Evolutionary conservation across 345 rosid genomes (phyloP), one percentile per base, ranked within the genome.

Genomic region (Gossypium ekmanianum): DNA sequence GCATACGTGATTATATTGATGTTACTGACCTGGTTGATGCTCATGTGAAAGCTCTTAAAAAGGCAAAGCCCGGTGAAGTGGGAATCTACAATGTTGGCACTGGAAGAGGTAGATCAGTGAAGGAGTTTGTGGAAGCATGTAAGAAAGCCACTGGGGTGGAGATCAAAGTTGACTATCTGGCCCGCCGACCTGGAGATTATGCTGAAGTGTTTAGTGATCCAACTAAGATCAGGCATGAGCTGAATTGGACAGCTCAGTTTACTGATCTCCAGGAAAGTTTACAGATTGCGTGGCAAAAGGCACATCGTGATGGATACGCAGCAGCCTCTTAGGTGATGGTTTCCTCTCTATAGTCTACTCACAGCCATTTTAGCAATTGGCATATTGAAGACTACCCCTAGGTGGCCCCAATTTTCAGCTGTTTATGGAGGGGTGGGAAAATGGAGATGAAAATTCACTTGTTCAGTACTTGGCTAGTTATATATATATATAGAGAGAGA

Each of bases 51-150:
- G 99, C 99, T 61, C 89, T 93, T 6, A 88, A 90, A 79, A 95
- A 87, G 82, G 94, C 98, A 71, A 76, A 70, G 71, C 90, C 93
- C 20, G 61, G 77, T 27, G 89, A 88, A 80, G 97, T 93, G 0
- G 98, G 98, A 71, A 95, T 95, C 75, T 95, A 91, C 84, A 95
- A 95, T 83, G 99, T 95, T 12, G 99, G 99, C 58, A 95, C 99
- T 0, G 99, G 99, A 43, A 83, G 75, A 87, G 99, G 98, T 83
- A 88, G 97, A 83, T 95, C 99, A 0, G 99, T 95, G 27, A 93
- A 91, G 78, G 99, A 95, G 77, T 95, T 95, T 79, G 99, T 95
- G n/a, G 94, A 93, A 75, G 98, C 99, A 14, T 95, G 98, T 75
- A 90, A 93, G 84, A 88, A 87, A 77, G 99, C 97, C 9, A 95